Evolutionary conservation across 2,329 filamentous ascomycete genomes (phyloP), one percentile per base, ranked within the genome.

Genomic region (Arachnomyces sp.): DNA sequence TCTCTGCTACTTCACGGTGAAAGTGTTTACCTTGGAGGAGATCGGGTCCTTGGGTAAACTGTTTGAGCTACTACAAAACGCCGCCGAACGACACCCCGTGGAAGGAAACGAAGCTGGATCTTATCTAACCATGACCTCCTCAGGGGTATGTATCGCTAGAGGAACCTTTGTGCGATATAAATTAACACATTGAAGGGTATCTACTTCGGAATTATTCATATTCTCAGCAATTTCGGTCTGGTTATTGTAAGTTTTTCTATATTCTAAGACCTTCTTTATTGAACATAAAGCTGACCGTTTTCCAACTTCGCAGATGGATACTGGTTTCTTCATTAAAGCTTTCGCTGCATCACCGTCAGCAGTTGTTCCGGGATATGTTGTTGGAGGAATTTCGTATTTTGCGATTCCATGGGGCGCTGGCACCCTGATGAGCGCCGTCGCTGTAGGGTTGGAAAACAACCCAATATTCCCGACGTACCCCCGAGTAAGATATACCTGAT

Each of bases 101-200:
- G 52, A 58, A 0, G 74, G 73, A 0, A 77, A 77, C 29, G 56
- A 73, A 13, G 53, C 65, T n/a, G 73, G 73, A 0, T 72, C 70
- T 0, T 75, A 73, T 43, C 46, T 78, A 38, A 77, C 75, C 0
- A 73, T 78, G 71, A 73, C 67, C 0, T 74, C 71, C 2, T 70
- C 73, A 40, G 60, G 60, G 13, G 66, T 68, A 28, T 35, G 16
- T 17, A 7, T 35, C 20, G 11, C 33, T 17, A 7, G 12, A 25
- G 20, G 20, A 9, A 25, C 2, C n/a, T 20, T 15, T n/a, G 17
- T 35, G 33, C 11, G 14, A n/a, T 12, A 15, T 15, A 12, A 17
- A 15, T 15, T 35, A 35, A 35, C 20, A 7, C 16, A 35, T 35
- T 35, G 12, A 16, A 71, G 59, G 70, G 62, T 2, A 71, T 74